A percentile compares a stretch with the other conserved stretches of the same genome.
Conservation (phyloP, 2,329 filamentous ascomycete genomes). For the Neofusicoccum laricinum region DNA sequence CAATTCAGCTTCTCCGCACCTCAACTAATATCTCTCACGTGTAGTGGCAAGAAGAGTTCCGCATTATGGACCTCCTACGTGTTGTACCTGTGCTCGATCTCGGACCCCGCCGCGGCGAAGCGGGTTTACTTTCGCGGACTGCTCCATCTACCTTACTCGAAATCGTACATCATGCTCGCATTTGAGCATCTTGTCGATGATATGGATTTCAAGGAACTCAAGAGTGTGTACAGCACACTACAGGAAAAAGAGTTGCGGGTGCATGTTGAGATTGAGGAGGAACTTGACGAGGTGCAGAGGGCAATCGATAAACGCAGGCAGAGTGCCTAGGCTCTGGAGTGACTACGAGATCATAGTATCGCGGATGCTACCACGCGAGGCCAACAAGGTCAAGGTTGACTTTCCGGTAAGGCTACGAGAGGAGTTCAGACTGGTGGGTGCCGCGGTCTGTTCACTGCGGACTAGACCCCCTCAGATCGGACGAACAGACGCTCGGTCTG, state of each 20-base stretch:
- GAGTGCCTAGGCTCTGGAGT: background rate
- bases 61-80: constrained; percentile 33
- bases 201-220: constrained; percentile 49
- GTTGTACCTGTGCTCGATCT: constrained; percentile 9
- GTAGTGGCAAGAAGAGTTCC: constrained; percentile 26
- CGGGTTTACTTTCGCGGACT: constrained; percentile 56
- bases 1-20: background rate
- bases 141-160: constrained; percentile 60
- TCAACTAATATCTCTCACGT: background rate
- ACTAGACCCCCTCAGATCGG: background rate
- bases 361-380: too few relatives aligned
- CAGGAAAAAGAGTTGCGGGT: constrained; percentile 61
- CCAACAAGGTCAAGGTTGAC: too few relatives aligned
- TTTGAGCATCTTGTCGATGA: constrained; percentile 43
- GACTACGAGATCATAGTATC: background rate
- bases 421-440: background rate
- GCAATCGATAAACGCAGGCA: background rate
- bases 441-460: background rate
- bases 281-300: constrained; percentile 17
- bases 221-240: constrained; percentile 54
- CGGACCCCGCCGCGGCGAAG: constrained; percentile 34
- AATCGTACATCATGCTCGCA: constrained; percentile 57
- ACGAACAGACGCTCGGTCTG: background rate
- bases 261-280: constrained; percentile 52
- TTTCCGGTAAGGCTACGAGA: background rate